Evolutionary conservation across 495 filamentous ascomycete genomes (phyloP), one percentile per base, ranked within the genome.

Genomic region (Thermothielavioides terrestris): DNA sequence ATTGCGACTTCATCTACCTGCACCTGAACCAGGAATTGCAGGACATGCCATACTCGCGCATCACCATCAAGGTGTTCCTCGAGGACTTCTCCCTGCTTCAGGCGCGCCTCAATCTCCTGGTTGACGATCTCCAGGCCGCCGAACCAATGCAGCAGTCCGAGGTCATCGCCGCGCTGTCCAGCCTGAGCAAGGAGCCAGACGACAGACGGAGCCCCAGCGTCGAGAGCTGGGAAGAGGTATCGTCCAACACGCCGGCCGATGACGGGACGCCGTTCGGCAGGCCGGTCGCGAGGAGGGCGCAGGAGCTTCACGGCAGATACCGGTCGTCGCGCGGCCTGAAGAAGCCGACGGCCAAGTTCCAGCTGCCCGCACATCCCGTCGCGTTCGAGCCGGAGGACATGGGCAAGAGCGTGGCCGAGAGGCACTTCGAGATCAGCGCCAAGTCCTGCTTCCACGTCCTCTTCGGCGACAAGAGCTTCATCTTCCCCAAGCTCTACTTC

Each of bases 381-480:
- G 67, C 84, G 35, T 95, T 89, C 67, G 82, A 85, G 39, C 92
- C 92, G 0, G 77, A 82, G 44, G 86, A 82, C 27, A 88, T 94
- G 75, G 80, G 85, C 46, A 68, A 68, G 48, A 72, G 76, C 49
- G 68, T 83, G 22, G 76, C 85, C 2, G 88, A 95, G 62, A 81
- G 84, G 50, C 73, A 84, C 37, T 90, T 94, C 56, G 84, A 92
- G 49, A 77, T 97, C 43, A 91, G 85, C 53, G 80, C 92, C 14
- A 96, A 97, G 64, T 88, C 89, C 1, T 76, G 95, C 27, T 97
- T 96, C 66, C 92, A 97, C 59, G 84, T 96, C 9, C 76, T 98
- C 46, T 97, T 96, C 59, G 92, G 92, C 25, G 92, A 98, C 63
- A 94, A 87, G 66, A 91, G 86, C 68, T 84, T 88, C 35, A 82